Base-by-base conservation (phyloP, 225 moss, liverwort and hornwort genomes). In the Takakia lepidozioides region DNA sequence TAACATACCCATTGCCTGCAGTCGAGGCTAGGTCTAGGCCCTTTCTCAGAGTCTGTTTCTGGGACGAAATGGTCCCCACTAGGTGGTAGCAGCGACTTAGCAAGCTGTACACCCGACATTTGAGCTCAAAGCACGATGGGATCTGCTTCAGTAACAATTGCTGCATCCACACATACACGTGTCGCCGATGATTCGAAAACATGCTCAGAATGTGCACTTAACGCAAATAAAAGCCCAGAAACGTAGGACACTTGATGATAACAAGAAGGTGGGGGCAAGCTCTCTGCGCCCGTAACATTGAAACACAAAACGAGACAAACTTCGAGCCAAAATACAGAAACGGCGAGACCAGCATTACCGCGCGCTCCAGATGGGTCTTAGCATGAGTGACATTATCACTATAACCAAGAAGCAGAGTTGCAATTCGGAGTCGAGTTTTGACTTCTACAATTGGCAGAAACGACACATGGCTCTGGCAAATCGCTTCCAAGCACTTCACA, bases 81-180 rank as follows among this genome's bases (percentile, higher is more conserved):
- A 98, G 62, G 47, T 80, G 83, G 66, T 98, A 98, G 74, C 98
- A 98, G 50, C 83, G 78, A 60, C 85, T 91, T 48, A 98, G 60
- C 81, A 91, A 52, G 63, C 91, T 91, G 58, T 81, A 83, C 4
- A 85, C 80, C 75, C 98, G 70, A 47, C 85, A 91, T 57, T 98
- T 91, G 30, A 98, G 82, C 87, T 98, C 98, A 64, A 87, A 91
- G 69, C 98, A 98, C 19, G 87, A 77, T 18, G 98, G 91, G 29
- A 98, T 85, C 63, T 91, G 91, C 70, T 91, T 98, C 72, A 93
- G 49, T 29, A 93, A 72, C 63, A 93, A 73, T 88, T 93, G 88
- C 88, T 93, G 88, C 85, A 83, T 51, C 34, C 70, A 61, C 10
- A 54, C 11, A 54, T 23, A 67, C 21, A n/a, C n/a, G n/a, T n/a